Percentiles rank a stretch among this genome's conserved stretches.
These are phyloP conservation scores for Chrysosporium keratinophilum DNA, from an alignment of 2,329 filamentous ascomycete genomes.

Conservation along the genomic window DNA sequence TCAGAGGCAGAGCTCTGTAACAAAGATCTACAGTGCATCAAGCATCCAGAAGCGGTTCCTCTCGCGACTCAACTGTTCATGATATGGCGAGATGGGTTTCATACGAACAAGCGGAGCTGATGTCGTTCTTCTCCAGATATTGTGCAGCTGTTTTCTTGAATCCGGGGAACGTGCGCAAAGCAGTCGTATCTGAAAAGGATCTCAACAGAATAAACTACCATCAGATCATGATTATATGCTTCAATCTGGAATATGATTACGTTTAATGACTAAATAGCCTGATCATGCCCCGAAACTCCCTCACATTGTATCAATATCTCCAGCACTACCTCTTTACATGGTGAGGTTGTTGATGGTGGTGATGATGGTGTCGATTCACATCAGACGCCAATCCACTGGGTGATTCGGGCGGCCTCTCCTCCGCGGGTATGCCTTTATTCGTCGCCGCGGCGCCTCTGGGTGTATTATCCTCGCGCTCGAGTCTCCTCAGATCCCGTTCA, in stretches of 20 bases:
- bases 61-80: neutral
- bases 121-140: neutral
- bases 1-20: neutral
- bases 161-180: neutral
- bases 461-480: conserved; percentile 3
- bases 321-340: neutral
- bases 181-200: neutral
- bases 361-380: neutral
- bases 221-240: too few relatives aligned
- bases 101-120: neutral
- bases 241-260: too few relatives aligned
- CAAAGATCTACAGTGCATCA: neutral
- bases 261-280: too few relatives aligned
- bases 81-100: neutral
- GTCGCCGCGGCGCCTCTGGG: neutral
- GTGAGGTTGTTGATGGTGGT: neutral
- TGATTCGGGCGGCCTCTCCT: neutral
- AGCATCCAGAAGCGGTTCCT: neutral
- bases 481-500: conserved; percentile 1
- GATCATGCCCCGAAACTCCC: too few relatives aligned
- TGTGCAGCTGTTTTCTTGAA: neutral
- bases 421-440: neutral
- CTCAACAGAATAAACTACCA: neutral
- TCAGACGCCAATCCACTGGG: neutral
- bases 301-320: neutral